Base-by-base conservation (phyloP, 345 rosid species). In the Aquilaria sinensis region DNA sequence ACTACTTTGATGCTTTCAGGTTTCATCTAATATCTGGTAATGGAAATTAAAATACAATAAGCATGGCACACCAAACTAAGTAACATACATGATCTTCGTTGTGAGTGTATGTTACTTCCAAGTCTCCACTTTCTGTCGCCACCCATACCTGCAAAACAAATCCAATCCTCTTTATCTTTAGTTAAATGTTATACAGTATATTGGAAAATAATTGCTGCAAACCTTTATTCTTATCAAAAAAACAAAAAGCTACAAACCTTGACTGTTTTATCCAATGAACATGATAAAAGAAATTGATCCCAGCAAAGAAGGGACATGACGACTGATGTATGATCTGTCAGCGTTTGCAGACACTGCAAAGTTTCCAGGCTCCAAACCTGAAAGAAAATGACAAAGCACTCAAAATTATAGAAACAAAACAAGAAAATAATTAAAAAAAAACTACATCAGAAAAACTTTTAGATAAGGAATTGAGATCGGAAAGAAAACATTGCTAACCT, bases 271-370 rank as follows among this genome's bases (percentile, higher is more conserved):
- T 94, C 99, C 76, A 94, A 75, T 47, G 99, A 94, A 58, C 99
- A 90, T 55, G 97, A 94, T 69, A 90, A 73, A 68, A 94, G 97
- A 78, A 90, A 94, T 70, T 90, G 96, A 65, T 94, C 99, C 99
- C 97, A 94, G 78, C 99, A 95, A 63, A 91, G 93, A 68, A 91
- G 84, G 50, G 97, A 95, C 97, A 87, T 95, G 51, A 95, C 97
- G 23, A 95, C 96, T 16, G 86, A 71, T 57, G 86, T 78, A 69
- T 95, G 99, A 51, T 78, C 96, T 0, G 78, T 77, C 61, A 91
- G 77, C 2, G 90, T 84, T 77, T 95, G 98, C 70, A 95, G 62
- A 64, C 99, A 91, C 68, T 91, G 98, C 77, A 95, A 78, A 65
- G 72, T 87, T 67, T 91, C 97, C 41, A 95, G 82, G 72, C 79